Base-by-base conservation (phyloP, 305 asterid species). In the Ajuga reptans region DNA sequence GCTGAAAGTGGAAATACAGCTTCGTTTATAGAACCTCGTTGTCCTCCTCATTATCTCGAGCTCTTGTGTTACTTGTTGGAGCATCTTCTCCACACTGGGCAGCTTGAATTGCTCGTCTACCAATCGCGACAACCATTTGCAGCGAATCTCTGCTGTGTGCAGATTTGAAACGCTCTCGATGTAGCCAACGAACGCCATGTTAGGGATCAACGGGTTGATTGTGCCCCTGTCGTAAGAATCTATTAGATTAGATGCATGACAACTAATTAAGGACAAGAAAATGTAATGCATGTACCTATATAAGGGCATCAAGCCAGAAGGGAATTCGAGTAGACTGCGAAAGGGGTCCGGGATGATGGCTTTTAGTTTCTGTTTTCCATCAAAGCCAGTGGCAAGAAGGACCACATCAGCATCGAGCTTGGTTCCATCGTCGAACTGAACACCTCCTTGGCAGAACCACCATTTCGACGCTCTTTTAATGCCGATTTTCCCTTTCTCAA, bases 1-100 rank as follows among this genome's bases (percentile, higher is more conserved):
- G 72, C 97, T 91, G 78, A 80, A 91, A 7, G 97, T 91, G 1
- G 97, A 91, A 6, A 91, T 91, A 80, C 97, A 91, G 10, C 89
- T 91, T 68, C 97, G 75, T 75, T 85, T 91, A 80, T 84, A 91
- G 46, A 91, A 91, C 55, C 97, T 72, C 0, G 97, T 91, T 0
- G 86, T 81, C 58, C 77, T 80, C 84, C 37, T 87, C 96, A 91
- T 91, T 41, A 91, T 83, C 21, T 85, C 92, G 85, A 85, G 78
- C 79, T 91, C 97, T 10, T 79, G 33, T 4, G 61, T 82, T 0
- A 88, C 84, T 45, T 88, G 92, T 1, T 69, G 68, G 0, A 91
- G 78, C 97, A 91, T 91, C 10, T 69, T 79, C 68, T 81, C 91
- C 12, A 84, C 73, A 5, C 82, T 77, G 4, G 96, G 96, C 36